Conservation (phyloP, 2,329 filamentous ascomycete species). For the Aspergillus terreus region DNA sequence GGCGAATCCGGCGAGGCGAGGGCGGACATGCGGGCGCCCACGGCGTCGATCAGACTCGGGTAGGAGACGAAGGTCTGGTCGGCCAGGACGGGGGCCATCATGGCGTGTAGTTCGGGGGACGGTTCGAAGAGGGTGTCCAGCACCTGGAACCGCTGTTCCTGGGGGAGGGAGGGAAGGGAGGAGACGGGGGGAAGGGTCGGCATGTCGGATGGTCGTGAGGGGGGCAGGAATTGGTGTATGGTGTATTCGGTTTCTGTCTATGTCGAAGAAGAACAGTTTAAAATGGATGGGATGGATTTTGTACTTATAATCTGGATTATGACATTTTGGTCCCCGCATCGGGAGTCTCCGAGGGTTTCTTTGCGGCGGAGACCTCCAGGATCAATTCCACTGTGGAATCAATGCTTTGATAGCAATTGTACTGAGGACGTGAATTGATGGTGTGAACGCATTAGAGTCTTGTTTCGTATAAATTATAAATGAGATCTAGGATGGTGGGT, state of each 20-base stretch:
- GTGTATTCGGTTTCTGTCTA: neutral
- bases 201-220: constrained; percentile 13
- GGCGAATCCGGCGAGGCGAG: constrained; percentile 52
- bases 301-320: neutral
- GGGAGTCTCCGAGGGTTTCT: constrained; percentile 18
- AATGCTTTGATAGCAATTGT: neutral
- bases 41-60: constrained; percentile 61
- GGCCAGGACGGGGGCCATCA: constrained; percentile 66
- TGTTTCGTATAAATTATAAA: too few relatives aligned
- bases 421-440: neutral
- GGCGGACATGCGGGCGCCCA: constrained; percentile 60
- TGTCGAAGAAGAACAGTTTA: neutral
- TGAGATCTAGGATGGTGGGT: too few relatives aligned
- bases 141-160: constrained; percentile 49
- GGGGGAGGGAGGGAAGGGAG: constrained; percentile 54
- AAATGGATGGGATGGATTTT: constrained; percentile 1
- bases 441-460: too few relatives aligned
- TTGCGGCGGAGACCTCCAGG: constrained; percentile 20
- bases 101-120: constrained; percentile 66
- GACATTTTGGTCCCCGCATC: constrained; percentile 16
- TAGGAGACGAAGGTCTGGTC: constrained; percentile 64
- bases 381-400: neutral
- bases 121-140: constrained; percentile 85
- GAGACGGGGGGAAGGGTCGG: constrained; percentile 55
- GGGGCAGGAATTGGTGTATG: neutral